Percentiles rank a stretch among this genome's conserved stretches.
phyloP scores from a whole-genome alignment of 2,329 filamentous ascomycete genomes.

The Xylaria sp. region DNA sequence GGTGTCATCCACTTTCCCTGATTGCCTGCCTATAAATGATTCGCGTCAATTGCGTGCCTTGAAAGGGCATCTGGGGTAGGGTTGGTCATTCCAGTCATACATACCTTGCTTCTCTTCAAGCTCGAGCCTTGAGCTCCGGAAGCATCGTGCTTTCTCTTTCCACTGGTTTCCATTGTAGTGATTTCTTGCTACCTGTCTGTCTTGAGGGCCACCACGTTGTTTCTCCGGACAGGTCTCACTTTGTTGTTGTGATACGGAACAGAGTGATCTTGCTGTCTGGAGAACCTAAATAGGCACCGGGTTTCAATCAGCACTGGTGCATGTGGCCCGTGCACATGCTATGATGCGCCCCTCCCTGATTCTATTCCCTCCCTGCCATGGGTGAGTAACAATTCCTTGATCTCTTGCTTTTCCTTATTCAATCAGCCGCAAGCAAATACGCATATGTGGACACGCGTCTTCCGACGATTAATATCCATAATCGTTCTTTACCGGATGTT shows the following conservation, averaged over 20 bases:
- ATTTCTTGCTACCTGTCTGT: background rate
- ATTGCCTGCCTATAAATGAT: slow-evolving; percentile 58
- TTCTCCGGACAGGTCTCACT: background rate
- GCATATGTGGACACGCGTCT: background rate
- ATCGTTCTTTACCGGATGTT: background rate
- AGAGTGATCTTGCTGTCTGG: background rate
- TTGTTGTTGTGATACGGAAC: background rate
- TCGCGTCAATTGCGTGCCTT: slow-evolving; percentile 1
- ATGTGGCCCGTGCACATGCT: slow-evolving; percentile 25
- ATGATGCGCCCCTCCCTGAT: background rate
- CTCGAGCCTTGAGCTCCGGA: slow-evolving; percentile 41
- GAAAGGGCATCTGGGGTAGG: background rate
- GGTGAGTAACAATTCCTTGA: too few relatives aligned
- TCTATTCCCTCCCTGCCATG: background rate
- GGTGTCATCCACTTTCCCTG: slow-evolving; percentile 71
- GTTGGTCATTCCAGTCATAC: slow-evolving; percentile 34
- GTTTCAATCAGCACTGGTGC: background rate
- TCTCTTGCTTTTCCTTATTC: background rate
- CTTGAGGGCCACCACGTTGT: background rate
- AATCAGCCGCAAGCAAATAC: background rate
- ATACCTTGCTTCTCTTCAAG: slow-evolving; percentile 54
- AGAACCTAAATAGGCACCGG: background rate
- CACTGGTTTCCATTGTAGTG: slow-evolving; percentile 48
- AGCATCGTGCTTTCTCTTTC: slow-evolving; percentile 52
- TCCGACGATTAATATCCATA: background rate